Base-by-base conservation (phyloP, 2,329 filamentous ascomycete species). In the Neurospora sp. region DNA sequence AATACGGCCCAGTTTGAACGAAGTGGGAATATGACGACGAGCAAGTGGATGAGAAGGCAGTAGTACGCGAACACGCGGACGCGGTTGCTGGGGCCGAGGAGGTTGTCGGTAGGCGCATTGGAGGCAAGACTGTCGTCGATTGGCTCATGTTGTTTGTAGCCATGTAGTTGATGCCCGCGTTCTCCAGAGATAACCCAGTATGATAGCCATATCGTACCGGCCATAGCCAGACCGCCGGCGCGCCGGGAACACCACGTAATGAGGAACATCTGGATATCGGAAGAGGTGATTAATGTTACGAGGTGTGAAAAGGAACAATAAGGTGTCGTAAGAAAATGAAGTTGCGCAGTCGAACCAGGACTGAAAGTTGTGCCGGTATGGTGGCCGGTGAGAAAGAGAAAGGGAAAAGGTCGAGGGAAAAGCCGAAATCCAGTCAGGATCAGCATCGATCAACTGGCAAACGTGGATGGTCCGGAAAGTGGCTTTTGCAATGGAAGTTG, bases 21-120 rank as follows among this genome's bases (percentile, higher is more conserved):
- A 6, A 89, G 76, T 28, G 89, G 87, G 74, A 92, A 91, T 39
- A 84, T 78, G 73, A 87, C 86, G 74, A 90, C 88, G 69, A 91
- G 81, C 69, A 88, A 70, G 77, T 92, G 90, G 70, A 91, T 85
- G 40, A 90, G 77, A 19, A 91, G 81, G 68, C 86, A 88, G 79
- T 91, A 92, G 75, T 87, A 88, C 67, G 88, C 84, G 75, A 90
- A 90, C 38, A 87, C 39, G 67, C 82, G 77, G 15, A 85, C 86
- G 82, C 81, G 86, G 67, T 83, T 76, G 39, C 85, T 84, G 46
- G 80, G 83, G 38, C 84, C 84, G 43, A 79, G 75, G 11, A 78
- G 76, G 66, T 79, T 76, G 73, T 78, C 73, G 67, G 75, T 75
- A 38, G 78, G 74, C 68, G 78, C 76, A 62, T 62, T 62, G 13